A percentile compares a stretch with the other conserved stretches of the same genome.
Evolutionary conservation across 2,329 filamentous ascomycete species (phyloP).

Genomic region (Aureobasidium sp.): DNA sequence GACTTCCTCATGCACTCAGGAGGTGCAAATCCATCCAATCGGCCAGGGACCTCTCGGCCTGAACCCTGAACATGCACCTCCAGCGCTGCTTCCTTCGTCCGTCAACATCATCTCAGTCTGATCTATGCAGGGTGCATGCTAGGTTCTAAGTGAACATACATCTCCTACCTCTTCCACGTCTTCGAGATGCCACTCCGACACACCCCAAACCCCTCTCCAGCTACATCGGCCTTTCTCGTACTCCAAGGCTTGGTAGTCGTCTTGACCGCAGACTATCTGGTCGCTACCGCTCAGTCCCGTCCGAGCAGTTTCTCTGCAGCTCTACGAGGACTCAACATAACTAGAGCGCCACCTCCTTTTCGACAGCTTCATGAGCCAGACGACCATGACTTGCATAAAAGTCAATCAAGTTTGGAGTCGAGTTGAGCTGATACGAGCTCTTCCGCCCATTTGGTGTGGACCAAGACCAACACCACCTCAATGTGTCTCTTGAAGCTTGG

Average conservation of each 20-base stretch:
- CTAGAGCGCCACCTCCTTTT: not conserved
- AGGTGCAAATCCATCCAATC: not conserved
- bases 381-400: not conserved
- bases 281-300: not conserved
- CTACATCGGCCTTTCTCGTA: slow-evolving; percentile 27
- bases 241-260: slow-evolving; percentile 27
- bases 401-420: not conserved
- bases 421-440: not conserved
- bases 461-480: too few species aligned
- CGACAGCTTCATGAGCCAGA: not conserved
- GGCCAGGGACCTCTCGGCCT: not conserved
- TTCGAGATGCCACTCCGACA: slow-evolving; percentile 20
- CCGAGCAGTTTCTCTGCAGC: slow-evolving; percentile 4
- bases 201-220: slow-evolving; percentile 23
- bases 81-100: not conserved
- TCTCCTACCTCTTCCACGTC: not conserved
- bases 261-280: slow-evolving; percentile 15
- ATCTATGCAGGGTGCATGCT: not conserved
- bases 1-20: not conserved
- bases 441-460: not conserved
- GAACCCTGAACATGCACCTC: not conserved
- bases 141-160: not conserved
- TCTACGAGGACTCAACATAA: not conserved
- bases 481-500: not conserved
- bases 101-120: not conserved